Percentiles rank a stretch among this genome's conserved stretches.
Conservation (phyloP, 2,329 filamentous ascomycete genomes). For the Claviceps purpurea region DNA sequence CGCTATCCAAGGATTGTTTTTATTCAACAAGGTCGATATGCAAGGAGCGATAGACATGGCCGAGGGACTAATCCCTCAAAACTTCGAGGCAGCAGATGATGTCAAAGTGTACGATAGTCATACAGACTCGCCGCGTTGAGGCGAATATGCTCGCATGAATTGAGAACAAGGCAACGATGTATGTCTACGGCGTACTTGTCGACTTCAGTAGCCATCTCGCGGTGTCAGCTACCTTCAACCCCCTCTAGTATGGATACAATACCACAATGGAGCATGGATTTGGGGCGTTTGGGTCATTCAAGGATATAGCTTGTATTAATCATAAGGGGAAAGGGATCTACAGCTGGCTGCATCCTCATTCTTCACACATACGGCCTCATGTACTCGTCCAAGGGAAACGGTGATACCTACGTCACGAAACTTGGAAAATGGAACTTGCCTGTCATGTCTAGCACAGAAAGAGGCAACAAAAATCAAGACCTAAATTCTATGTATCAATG, state of each 20-base stretch:
- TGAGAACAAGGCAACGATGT: not conserved
- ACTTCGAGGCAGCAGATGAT: conserved; percentile 34
- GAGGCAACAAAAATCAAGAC: not conserved
- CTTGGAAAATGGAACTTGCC: not conserved
- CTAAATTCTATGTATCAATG: too few species aligned
- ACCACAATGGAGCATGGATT: not conserved
- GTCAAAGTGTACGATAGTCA: not conserved
- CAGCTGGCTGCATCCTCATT: not conserved
- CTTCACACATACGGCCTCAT: not conserved
- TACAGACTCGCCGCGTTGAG: not conserved
- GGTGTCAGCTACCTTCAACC: not conserved
- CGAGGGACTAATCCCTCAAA: conserved; percentile 47
- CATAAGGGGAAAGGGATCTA: not conserved
- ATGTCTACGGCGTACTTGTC: not conserved
- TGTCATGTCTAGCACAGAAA: not conserved
- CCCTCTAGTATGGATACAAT: not conserved
- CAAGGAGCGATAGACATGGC: conserved; percentile 75
- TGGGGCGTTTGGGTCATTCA: not conserved
- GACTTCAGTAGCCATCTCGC: not conserved
- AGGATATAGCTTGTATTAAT: not conserved
- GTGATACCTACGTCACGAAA: not conserved
- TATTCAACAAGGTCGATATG: conserved; percentile 89
- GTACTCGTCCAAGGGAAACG: not conserved
- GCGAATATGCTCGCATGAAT: not conserved
- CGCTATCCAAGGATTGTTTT: conserved; percentile 82